Evolutionary conservation across 306 rosid species (phyloP), one percentile per base, ranked within the genome.

Genomic region (Cucumis hystrix): DNA sequence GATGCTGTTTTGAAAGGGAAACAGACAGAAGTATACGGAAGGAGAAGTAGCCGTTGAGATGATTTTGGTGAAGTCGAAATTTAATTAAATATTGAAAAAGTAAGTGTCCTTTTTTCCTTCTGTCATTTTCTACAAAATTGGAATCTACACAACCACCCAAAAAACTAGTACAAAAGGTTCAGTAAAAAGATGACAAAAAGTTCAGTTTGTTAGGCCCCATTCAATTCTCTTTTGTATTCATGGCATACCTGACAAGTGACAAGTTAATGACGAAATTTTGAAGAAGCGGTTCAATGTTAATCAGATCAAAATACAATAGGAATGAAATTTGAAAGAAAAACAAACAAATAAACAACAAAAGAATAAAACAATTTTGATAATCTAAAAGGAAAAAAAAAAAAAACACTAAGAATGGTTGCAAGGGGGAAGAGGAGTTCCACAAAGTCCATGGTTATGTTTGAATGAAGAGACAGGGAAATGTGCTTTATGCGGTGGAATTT

Each of bases 351-450:
- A 47, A 20, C 14, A 52, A 30, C 77, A 17, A 75, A 72, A 54
- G 55, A 79, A 70, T 73, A 33, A 67, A 64, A 52, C 25, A 57
- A 65, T 56, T 37, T 6, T 67, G 58, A 25, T 18, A 28, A 13
- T n/a, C 15, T 37, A 60, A 60, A 60, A 1, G 3, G 35, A 52
- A 2, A 58, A 12, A 45, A 25, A 43, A 20, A 4, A 12, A 25
- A 7, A 59, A 35, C 14, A 25, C 77, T 82, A 84, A 69, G 80
- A 63, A 81, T 80, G 85, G 0, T 82, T 86, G 79, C 90, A 88
- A 14, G 87, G 85, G 74, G 88, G 87, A 72, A 90, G 90, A 73
- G 90, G 92, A 77, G 79, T 17, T 57, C 92, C 95, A 79, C 95
- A 90, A 67, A 90, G 69, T 54, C 87, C 89, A 40, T 60, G 88